Conservation (phyloP, 768 basidiomycete genomes). For the Podaxis mareebaensis region DNA sequence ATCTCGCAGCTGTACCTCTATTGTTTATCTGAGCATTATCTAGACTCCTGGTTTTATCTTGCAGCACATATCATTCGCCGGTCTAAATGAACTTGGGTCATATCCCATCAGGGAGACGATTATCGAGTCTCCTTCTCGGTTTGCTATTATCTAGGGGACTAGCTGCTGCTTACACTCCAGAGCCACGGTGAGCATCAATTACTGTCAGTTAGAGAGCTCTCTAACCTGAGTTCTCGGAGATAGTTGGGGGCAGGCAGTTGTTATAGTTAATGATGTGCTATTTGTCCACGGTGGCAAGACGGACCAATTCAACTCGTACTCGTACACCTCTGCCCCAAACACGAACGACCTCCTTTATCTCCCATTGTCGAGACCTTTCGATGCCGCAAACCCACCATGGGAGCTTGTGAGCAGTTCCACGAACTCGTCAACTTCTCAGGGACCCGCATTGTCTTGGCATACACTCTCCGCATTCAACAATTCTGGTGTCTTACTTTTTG, state of each 20-base stretch:
- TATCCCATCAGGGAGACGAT: background rate
- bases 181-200: constrained; percentile 7
- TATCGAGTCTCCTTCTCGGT: background rate
- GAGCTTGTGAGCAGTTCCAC: constrained; percentile 49
- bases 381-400: constrained; percentile 69
- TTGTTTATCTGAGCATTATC: constrained; percentile 5
- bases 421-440: constrained; percentile 45
- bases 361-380: constrained; percentile 61
- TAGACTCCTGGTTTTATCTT: background rate
- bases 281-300: constrained; percentile 83
- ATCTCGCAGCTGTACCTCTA: background rate
- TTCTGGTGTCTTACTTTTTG: constrained; percentile 62
- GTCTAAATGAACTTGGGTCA: constrained; percentile 9
- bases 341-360: constrained; percentile 70
- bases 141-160: background rate
- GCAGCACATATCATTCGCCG: background rate
- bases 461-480: constrained; percentile 67
- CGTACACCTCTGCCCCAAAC: constrained; percentile 76
- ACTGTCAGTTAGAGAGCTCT: background rate
- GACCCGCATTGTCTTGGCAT: constrained; percentile 78
- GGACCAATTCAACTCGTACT: constrained; percentile 64
- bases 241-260: constrained; percentile 85
- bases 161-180: constrained; percentile 3
- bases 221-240: background rate
- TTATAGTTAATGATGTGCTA: constrained; percentile 57